phyloP scores from a whole-genome alignment of 495 filamentous ascomycete genomes.

The Neurospora sp. region DNA sequence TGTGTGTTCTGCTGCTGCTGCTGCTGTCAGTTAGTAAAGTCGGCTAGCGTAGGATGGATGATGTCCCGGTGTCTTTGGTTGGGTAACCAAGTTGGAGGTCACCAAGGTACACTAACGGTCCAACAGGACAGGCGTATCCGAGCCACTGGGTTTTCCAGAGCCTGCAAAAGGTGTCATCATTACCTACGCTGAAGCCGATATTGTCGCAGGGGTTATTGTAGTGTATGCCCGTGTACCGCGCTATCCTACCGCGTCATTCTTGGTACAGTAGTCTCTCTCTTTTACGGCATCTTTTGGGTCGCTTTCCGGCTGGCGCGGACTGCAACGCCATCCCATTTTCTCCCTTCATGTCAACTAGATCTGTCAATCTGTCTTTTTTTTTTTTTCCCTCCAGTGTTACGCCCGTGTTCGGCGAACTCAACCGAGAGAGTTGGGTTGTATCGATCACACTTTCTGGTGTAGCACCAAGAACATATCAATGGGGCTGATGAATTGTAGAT shows the following conservation, averaged over 20 bases:
- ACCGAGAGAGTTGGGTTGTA: background rate
- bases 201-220: background rate
- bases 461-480: background rate
- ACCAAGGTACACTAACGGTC: background rate
- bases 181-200: background rate
- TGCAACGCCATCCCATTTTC: background rate
- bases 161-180: background rate
- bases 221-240: background rate
- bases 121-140: background rate
- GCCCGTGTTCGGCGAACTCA: background rate
- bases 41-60: background rate
- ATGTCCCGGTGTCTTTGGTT: background rate
- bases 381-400: background rate
- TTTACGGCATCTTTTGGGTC: background rate
- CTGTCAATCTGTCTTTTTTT: background rate
- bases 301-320: background rate
- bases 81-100: background rate
- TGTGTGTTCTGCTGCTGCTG: background rate
- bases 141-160: background rate
- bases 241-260: background rate
- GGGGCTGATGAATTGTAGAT: background rate
- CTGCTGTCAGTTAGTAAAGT: background rate
- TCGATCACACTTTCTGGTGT: background rate
- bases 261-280: background rate
- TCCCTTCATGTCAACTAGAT: background rate